Base-by-base conservation (phyloP, 495 filamentous ascomycete species). In the Lasiosphaeria hispida region DNA sequence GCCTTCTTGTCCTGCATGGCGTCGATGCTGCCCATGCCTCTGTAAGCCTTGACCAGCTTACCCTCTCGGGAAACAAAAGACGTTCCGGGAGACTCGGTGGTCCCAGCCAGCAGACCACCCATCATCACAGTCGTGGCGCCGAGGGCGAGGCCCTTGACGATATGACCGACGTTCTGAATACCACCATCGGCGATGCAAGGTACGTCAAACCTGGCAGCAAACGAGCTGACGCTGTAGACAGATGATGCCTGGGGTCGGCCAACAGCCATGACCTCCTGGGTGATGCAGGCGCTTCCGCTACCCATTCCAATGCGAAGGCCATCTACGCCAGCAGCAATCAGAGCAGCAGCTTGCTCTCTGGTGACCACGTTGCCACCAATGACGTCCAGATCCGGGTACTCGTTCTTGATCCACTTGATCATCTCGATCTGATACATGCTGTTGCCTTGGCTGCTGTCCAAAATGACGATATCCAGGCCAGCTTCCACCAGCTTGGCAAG, bases 1-100 rank as follows among this genome's bases (percentile, higher is more conserved):
- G 91, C 87, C 79, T 96, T 97, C 83, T 91, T 95, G 74, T 97
- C 93, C 74, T 99, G 95, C 94, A 99, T 99, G 54, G 93, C 94
- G 67, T 96, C 94, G 68, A 99, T 99, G 67, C 83, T 88, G 63
- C 94, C 94, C 94, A 99, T 99, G 48, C 94, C 94, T 73, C 94
- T 86, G 80, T 99, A 99, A 49, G 94, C 92, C 81, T 99, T 99
- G 72, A 97, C 93, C 34, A 99, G 85, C 81, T 97, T 91, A 30
- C 94, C 94, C 71, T 97, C 94, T 48, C 87, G 85, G 68, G 88
- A 91, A 58, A 99, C 90, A 67, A 93, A 97, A 64, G 96, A 99
- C 60, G 96, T 91, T 38, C 94, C 94, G 19, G 94, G 94, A 10
- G 92, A 96, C 76, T 99, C 94, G 48, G 95, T 96, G 48, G 94